A percentile compares a stretch with the other conserved stretches of the same genome.
phyloP scores from a whole-genome alignment of 768 basidiomycete genomes.

The Lepiota venenata region DNA sequence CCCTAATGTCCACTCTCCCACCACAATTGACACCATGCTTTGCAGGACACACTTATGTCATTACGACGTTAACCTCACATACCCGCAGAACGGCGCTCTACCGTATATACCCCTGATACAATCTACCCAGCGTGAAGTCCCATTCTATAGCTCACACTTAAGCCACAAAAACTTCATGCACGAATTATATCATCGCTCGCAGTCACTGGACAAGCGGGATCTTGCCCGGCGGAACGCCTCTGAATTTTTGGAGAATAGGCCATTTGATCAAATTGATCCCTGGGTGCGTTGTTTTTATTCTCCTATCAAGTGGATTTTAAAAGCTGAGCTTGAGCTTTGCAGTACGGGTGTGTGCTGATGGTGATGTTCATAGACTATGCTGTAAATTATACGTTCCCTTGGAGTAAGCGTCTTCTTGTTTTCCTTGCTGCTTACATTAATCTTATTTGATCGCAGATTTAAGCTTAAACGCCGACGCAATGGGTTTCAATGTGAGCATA shows the following conservation, averaged over 20 bases:
- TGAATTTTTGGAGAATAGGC: slow-evolving; percentile 39
- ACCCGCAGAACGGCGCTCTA: slow-evolving; percentile 57
- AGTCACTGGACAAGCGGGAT: slow-evolving; percentile 19
- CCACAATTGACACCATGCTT: neutral
- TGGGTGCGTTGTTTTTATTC: slow-evolving; percentile 35
- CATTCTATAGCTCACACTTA: slow-evolving; percentile 23
- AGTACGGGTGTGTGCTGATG: slow-evolving; percentile 65
- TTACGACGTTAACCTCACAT: slow-evolving; percentile 64
- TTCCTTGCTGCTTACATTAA: neutral
- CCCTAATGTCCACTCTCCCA: neutral
- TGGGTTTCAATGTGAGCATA: slow-evolving; percentile 34
- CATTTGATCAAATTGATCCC: slow-evolving; percentile 54
- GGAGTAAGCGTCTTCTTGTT: slow-evolving; percentile 35
- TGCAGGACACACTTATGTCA: slow-evolving; percentile 59
- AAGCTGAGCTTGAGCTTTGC: slow-evolving; percentile 6
- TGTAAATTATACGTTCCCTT: slow-evolving; percentile 66
- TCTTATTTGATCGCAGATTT: slow-evolving; percentile 15
- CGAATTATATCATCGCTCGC: slow-evolving; percentile 15
- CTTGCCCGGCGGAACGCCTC: slow-evolving; percentile 21
- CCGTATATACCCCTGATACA: slow-evolving; percentile 36
- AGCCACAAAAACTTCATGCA: slow-evolving; percentile 17
- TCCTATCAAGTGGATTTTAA: neutral
- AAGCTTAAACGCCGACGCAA: slow-evolving; percentile 26
- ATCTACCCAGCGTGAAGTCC: slow-evolving; percentile 32
- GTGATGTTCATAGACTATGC: slow-evolving; percentile 72